Conservation (phyloP, 805 yeast species). For the Ogataea trehaloabstinens region DNA sequence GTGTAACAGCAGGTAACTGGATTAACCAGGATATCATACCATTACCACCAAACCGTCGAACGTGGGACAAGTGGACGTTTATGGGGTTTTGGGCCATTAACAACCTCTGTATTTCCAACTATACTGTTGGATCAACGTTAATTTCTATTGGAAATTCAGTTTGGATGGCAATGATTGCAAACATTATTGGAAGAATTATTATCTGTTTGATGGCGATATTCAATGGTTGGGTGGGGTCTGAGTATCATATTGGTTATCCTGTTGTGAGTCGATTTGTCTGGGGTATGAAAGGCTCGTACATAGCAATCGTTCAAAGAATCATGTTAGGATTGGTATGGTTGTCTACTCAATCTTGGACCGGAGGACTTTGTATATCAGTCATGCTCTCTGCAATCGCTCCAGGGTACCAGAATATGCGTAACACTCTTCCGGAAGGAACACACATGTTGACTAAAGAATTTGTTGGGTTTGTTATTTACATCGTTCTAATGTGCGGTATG, state of each 20-base stretch:
- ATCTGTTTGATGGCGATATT: conserved; percentile 44
- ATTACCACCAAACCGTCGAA: conserved; percentile 41
- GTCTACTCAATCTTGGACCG: conserved; percentile 44
- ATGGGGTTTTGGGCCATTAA: conserved; percentile 42
- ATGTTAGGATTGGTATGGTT: conserved; percentile 46
- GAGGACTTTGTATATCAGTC: conserved; percentile 42
- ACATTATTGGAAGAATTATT: conserved; percentile 44
- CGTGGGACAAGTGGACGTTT: conserved; percentile 45
- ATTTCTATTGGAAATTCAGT: conserved; percentile 27
- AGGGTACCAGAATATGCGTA: conserved; percentile 27
- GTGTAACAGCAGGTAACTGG: conserved; percentile 9
- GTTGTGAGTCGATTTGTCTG: conserved; percentile 41
- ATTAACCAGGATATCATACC: conserved; percentile 43
- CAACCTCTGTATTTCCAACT: conserved; percentile 22
- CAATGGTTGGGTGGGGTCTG: conserved; percentile 48
- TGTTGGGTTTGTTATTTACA: conserved; percentile 44
- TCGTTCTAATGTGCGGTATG: conserved; percentile 29
- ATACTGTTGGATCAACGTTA: conserved; percentile 20
- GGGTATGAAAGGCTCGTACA: conserved; percentile 45
- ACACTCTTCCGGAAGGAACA: conserved; percentile 12
- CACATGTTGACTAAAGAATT: conserved; percentile 42
- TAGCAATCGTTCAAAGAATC: conserved; percentile 42
- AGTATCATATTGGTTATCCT: conserved; percentile 51
- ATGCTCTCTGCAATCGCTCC: conserved; percentile 40
- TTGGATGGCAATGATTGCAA: conserved; percentile 40